These are phyloP conservation scores for Trichoderma koningiopsis DNA, from an alignment of 2,329 filamentous ascomycete species.

Conservation along the genomic window DNA sequence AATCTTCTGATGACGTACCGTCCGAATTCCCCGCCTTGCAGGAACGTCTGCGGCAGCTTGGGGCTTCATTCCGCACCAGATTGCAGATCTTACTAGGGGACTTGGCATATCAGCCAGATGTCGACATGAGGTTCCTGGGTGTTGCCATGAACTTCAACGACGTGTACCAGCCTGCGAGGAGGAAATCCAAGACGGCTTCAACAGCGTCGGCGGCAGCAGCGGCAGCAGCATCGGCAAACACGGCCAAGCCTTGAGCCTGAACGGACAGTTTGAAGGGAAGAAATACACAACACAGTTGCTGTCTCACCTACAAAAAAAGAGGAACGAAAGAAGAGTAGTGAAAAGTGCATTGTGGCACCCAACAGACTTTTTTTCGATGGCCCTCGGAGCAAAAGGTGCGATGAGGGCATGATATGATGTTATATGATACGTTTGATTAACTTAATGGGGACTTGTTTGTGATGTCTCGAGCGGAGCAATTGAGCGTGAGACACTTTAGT, in stretches of 20 bases:
- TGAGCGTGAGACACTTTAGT: not conserved
- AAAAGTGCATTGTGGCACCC: not conserved
- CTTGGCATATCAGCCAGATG: conserved; percentile 87
- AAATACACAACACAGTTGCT: not conserved
- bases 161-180: conserved; percentile 78
- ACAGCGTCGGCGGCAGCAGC: conserved; percentile 31
- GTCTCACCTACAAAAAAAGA: not conserved
- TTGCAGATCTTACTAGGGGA: conserved; percentile 86
- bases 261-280: not conserved
- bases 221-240: conserved; percentile 31
- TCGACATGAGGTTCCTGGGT: conserved; percentile 92
- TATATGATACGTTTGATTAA: conserved; percentile 7
- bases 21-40: conserved; percentile 73
- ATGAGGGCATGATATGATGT: conserved; percentile 15
- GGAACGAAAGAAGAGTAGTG: not conserved
- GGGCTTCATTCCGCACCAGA: conserved; percentile 72
- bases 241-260: conserved; percentile 34
- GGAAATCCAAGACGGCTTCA: conserved; percentile 53
- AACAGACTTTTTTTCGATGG: not conserved
- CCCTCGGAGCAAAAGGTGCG: not conserved
- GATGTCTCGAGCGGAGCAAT: not conserved
- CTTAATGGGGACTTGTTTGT: not conserved
- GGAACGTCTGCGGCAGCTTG: conserved; percentile 70
- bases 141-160: conserved; percentile 99
- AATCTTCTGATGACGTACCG: conserved; percentile 56